These are phyloP conservation scores for Albatrellus ellisii DNA, from an alignment of 768 basidiomycete genomes.

Conservation along the genomic window DNA sequence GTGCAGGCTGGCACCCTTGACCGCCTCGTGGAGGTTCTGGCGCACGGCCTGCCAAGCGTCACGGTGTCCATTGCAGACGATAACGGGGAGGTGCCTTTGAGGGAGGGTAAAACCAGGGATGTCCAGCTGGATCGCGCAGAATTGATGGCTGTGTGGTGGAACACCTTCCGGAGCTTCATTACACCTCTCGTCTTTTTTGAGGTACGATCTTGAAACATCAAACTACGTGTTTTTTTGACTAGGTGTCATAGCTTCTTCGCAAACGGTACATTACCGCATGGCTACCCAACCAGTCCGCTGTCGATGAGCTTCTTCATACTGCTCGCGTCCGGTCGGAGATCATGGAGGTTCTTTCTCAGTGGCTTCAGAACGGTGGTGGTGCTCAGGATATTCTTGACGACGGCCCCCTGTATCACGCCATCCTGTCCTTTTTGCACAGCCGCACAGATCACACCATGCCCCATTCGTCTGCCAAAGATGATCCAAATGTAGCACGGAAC, in stretches of 20 bases:
- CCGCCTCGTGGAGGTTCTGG: constrained; percentile 58
- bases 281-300: constrained; percentile 27
- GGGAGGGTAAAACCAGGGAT: constrained; percentile 61
- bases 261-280: constrained; percentile 55
- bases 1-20: constrained; percentile 73
- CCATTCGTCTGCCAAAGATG: constrained; percentile 14
- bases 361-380: constrained; percentile 63
- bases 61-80: constrained; percentile 77
- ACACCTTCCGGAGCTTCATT: constrained; percentile 68
- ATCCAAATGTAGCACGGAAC: constrained; percentile 5
- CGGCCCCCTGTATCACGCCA: constrained; percentile 40
- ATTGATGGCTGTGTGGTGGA: constrained; percentile 75
- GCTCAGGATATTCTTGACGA: constrained; percentile 74
- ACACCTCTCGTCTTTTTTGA: constrained; percentile 77
- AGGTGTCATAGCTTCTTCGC: constrained; percentile 43
- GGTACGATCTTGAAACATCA: constrained; percentile 27
- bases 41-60: constrained; percentile 65
- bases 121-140: constrained; percentile 60
- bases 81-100: constrained; percentile 72
- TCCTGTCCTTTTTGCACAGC: constrained; percentile 47
- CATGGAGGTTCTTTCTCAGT: constrained; percentile 51
- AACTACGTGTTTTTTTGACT: background rate
- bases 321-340: constrained; percentile 47
- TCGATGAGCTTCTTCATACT: constrained; percentile 34
- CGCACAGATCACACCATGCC: constrained; percentile 38